Percentiles rank a stretch among this genome's conserved stretches.
Conservation (phyloP, 2,329 filamentous ascomycete genomes). For the Xylariaceae sp. region DNA sequence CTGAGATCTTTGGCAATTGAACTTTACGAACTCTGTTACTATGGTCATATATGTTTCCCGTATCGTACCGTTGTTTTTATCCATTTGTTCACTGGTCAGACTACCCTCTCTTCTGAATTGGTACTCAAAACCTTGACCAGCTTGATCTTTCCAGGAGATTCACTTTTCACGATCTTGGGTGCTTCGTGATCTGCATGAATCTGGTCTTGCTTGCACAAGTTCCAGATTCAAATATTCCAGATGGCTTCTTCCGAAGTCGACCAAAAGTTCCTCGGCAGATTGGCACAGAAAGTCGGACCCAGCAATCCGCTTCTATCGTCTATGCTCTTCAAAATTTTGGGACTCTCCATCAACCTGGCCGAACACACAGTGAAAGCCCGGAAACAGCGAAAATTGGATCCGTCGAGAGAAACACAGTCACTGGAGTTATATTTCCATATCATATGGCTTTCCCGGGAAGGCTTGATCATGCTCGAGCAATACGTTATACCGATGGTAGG, state of each 20-base stretch:
- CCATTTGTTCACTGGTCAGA: no score
- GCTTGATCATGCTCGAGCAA: slow-evolving; percentile 78
- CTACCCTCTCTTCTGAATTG: no score
- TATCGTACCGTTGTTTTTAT: no score
- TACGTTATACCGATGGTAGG: slow-evolving; percentile 83
- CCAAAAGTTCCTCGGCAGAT: slow-evolving; percentile 89
- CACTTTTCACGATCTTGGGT: no score
- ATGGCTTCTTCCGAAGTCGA: slow-evolving; percentile 98
- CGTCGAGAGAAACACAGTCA: slow-evolving; percentile 71
- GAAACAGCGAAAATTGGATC: slow-evolving; percentile 77
- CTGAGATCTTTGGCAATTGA: no score
- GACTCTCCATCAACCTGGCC: slow-evolving; percentile 83
- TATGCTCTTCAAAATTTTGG: slow-evolving; percentile 86
- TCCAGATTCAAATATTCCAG: slow-evolving; percentile 10
- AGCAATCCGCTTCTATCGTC: slow-evolving; percentile 76
- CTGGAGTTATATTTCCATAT: slow-evolving; percentile 83
- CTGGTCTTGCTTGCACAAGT: slow-evolving; percentile 7
- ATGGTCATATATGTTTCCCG: no score
- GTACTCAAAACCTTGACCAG: no score
- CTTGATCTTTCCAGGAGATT: not conserved
- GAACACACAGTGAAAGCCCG: slow-evolving; percentile 78
- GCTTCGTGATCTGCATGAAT: not conserved
- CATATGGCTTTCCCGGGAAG: slow-evolving; percentile 91
- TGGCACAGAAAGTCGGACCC: slow-evolving; percentile 74
- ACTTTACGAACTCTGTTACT: no score